A percentile compares a stretch with the other conserved stretches of the same genome.
Evolutionary conservation across 2,329 filamentous ascomycete genomes (phyloP).

Genomic region (Amphichorda felina): DNA sequence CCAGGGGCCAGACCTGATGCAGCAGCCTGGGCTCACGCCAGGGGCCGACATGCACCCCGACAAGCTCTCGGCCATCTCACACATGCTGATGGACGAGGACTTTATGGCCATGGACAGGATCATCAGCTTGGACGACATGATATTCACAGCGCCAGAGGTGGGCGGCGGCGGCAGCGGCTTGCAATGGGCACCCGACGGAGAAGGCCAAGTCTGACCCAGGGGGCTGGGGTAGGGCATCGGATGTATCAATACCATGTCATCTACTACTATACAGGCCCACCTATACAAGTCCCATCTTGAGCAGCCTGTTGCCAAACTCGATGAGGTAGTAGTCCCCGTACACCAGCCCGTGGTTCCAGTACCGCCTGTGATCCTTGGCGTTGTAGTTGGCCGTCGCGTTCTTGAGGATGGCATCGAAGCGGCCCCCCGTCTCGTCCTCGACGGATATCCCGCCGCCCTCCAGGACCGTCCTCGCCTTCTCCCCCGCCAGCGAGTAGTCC

Average conservation of each 20-base stretch:
- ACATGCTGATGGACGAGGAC: slow-evolving; percentile 14
- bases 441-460: slow-evolving; percentile 3
- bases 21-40: too few species aligned
- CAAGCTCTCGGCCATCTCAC: too few species aligned
- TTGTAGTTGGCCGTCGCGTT: slow-evolving; percentile 23
- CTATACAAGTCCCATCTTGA: slow-evolving; percentile 13
- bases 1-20: too few species aligned
- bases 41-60: too few species aligned
- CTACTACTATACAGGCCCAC: too few species aligned
- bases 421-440: slow-evolving; percentile 6
- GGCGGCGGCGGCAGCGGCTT: too few species aligned
- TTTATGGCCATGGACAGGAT: slow-evolving; percentile 20
- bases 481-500: slow-evolving; percentile 12
- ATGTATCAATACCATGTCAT: too few species aligned
- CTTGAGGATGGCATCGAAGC: slow-evolving; percentile 19
- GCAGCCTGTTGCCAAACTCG: slow-evolving; percentile 30
- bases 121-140: slow-evolving; percentile 22
- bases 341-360: slow-evolving; percentile 28
- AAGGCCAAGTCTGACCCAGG: too few species aligned
- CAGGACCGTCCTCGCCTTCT: slow-evolving; percentile 9
- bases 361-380: slow-evolving; percentile 14
- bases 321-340: slow-evolving; percentile 37
- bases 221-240: too few species aligned
- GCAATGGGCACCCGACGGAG: too few species aligned
- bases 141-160: too few species aligned